Evolutionary conservation across 169 alveolate genomes (phyloP), one percentile per base, ranked within the genome.

Genomic region (Eimeria praecox): DNA sequence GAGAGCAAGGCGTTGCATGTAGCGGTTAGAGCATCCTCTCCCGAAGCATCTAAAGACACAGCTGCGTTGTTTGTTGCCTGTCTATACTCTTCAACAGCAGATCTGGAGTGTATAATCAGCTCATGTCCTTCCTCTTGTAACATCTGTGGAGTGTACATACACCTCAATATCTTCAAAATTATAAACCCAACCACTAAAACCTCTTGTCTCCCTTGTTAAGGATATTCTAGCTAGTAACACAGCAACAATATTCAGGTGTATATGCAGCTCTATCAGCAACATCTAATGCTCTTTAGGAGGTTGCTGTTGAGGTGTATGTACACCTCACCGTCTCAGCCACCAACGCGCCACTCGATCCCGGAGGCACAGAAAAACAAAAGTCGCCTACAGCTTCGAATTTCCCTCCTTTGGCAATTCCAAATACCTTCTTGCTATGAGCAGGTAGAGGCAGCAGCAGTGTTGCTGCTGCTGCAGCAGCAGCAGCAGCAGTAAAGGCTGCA

Each of bases 241-340:
- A 35, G 83, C 83, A 71, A 27, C 83, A 73, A 54, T 38, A 1
- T 5, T 27, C 73, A 62, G 73, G 40, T 27, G 73, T 62, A 20
- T 27, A 2, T 3, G 38, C 73, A 62, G 33, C 73, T n/a, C 27
- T 12, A 3, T 3, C 38, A 62, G 38, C 73, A 20, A 20, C 35
- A 27, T 33, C 73, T 14, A n/a, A n/a, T n/a, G n/a, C n/a, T n/a
- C n/a, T n/a, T n/a, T n/a, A n/a, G n/a, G n/a, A n/a, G n/a, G n/a
- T n/a, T n/a, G n/a, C n/a, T 69, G 42, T n/a, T 35, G 46, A 20
- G 42, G 80, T 69, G 83, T 38, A 73, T 10, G 18, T 35, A 38
- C 89, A 78, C 38, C 89, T 52, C 44, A 91, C 95, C 86, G 95
- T 91, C 82, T 91, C 90, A 30, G 82, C 95, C 64, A 75, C 59